phyloP scores from a whole-genome alignment of 2,329 filamentous ascomycete genomes.

The Bertia moriformis region DNA sequence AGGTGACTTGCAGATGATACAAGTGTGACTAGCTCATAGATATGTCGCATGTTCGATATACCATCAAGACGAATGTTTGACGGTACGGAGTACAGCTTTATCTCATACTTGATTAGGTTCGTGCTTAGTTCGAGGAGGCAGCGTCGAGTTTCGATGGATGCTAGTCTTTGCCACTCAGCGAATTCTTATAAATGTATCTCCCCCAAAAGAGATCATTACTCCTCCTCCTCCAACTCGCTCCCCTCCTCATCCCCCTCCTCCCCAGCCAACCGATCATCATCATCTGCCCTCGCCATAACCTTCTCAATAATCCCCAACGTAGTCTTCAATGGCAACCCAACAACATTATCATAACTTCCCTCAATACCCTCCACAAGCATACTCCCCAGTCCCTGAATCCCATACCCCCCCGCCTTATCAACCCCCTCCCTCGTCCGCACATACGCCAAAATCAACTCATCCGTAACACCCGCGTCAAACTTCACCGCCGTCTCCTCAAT shows the following conservation, averaged over 20 bases:
- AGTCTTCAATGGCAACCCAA: slow-evolving; percentile 46
- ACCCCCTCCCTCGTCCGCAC: slow-evolving; percentile 47
- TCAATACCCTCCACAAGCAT: slow-evolving; percentile 52
- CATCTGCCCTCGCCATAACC: slow-evolving; percentile 23
- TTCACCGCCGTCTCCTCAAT: slow-evolving; percentile 52
- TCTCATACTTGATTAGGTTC: too few relatives aligned
- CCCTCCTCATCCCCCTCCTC: slow-evolving; percentile 18
- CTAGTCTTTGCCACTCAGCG: too few relatives aligned
- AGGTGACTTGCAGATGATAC: too few relatives aligned
- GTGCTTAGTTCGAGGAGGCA: too few relatives aligned
- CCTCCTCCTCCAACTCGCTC: slow-evolving; percentile 3
- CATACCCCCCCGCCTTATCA: slow-evolving; percentile 58
- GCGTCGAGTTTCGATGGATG: too few relatives aligned
- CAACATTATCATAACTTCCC: slow-evolving; percentile 55
- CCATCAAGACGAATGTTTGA: too few relatives aligned
- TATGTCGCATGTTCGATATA: too few relatives aligned
- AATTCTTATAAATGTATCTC: too few relatives aligned
- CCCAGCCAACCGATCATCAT: slow-evolving; percentile 16
- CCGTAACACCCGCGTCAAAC: slow-evolving; percentile 45
- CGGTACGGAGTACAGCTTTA: too few relatives aligned
- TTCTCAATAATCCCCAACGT: slow-evolving; percentile 49
- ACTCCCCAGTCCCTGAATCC: slow-evolving; percentile 48
- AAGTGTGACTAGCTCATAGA: too few relatives aligned
- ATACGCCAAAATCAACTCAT: slow-evolving; percentile 46
- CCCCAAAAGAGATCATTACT: too few relatives aligned